phyloP scores from a whole-genome alignment of 192 early-diverging fungal species.

The Lunasporangiospora selenospora region DNA sequence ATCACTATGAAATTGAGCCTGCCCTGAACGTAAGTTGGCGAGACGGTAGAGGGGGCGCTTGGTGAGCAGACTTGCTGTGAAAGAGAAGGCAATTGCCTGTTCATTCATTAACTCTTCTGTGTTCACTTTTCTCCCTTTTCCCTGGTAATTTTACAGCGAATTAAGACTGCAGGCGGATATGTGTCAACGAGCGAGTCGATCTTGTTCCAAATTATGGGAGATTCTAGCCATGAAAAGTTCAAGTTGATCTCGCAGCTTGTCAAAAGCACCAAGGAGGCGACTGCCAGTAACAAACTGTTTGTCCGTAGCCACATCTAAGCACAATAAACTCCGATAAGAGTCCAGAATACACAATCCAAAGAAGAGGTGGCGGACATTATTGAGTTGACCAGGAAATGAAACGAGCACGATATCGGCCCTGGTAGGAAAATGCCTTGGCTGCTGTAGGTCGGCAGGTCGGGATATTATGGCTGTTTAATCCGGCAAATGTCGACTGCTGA shows the following conservation, averaged over 20 bases:
- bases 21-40: constrained; percentile 70
- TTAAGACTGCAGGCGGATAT: constrained; percentile 72
- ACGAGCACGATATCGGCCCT: no score
- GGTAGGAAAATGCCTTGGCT: no score
- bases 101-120: no score
- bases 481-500: no score
- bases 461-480: no score
- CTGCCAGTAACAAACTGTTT: constrained; percentile 68
- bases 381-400: no score
- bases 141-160: constrained; percentile 43
- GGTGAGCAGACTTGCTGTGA: no score
- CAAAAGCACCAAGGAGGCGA: constrained; percentile 81
- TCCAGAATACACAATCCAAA: no score
- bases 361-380: no score
- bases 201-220: constrained; percentile 73
- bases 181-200: constrained; percentile 80
- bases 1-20: constrained; percentile 82
- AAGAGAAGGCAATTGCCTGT: no score
- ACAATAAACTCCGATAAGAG: not conserved
- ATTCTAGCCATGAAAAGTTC: constrained; percentile 74
- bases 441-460: no score
- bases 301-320: constrained; percentile 45
- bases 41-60: no score
- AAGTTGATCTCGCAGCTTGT: constrained; percentile 79
- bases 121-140: constrained; percentile 49